These are phyloP conservation scores for Albophoma yamanashiensis DNA, from an alignment of 2,329 filamentous ascomycete species.

Conservation along the genomic window DNA sequence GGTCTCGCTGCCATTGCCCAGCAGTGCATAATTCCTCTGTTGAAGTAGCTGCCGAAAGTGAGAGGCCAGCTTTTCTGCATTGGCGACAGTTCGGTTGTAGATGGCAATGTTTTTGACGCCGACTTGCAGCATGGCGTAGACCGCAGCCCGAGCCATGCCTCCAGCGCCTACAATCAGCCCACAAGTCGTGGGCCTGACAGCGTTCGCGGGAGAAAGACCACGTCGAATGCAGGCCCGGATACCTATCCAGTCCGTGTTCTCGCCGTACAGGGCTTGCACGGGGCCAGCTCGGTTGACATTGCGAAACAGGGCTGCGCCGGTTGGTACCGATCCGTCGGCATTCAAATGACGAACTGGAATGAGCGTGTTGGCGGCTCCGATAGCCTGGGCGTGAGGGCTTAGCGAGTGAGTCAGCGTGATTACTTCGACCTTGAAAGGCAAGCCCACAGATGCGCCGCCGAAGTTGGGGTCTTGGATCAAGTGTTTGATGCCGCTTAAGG, in stretches of 20 bases:
- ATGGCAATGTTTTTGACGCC: constrained; percentile 68
- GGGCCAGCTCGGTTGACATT: constrained; percentile 51
- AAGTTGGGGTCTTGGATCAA: constrained; percentile 57
- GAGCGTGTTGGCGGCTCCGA: constrained; percentile 67
- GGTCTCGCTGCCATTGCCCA: constrained; percentile 31
- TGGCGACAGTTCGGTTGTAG: constrained; percentile 58
- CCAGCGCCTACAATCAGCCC: constrained; percentile 55
- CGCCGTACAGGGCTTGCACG: constrained; percentile 60
- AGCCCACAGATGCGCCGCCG: constrained; percentile 59
- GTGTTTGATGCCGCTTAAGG: constrained; percentile 51
- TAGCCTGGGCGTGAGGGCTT: constrained; percentile 62
- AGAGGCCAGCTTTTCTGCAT: constrained; percentile 53
- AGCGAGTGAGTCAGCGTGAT: constrained; percentile 58
- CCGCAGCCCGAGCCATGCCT: constrained; percentile 68
- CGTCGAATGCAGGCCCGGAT: constrained; percentile 63
- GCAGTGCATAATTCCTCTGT: constrained; percentile 28
- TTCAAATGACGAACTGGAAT: constrained; percentile 56
- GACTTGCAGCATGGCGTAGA: constrained; percentile 69
- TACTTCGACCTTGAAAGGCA: constrained; percentile 67
- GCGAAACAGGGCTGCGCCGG: constrained; percentile 39
- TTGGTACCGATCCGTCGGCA: constrained; percentile 45
- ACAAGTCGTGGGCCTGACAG: constrained; percentile 42
- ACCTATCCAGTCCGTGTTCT: constrained; percentile 77
- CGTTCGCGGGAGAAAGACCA: constrained; percentile 62
- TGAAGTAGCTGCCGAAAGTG: constrained; percentile 55